Evolutionary conservation across 305 asterid genomes (phyloP).

Genomic region (Plantago lanceolata): DNA sequence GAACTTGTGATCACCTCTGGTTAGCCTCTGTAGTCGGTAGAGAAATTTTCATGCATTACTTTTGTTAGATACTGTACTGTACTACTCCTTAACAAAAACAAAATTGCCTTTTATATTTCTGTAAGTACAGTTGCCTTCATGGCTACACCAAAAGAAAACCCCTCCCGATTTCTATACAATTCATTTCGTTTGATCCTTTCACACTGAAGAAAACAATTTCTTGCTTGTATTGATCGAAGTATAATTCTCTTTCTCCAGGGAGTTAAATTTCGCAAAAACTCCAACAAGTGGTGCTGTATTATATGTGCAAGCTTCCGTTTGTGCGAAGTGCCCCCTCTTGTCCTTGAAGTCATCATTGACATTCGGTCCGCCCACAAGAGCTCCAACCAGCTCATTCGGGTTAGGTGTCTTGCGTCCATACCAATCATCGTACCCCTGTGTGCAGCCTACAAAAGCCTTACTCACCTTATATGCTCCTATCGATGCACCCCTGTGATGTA

Average conservation of each 20-base stretch:
- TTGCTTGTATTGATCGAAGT: background rate
- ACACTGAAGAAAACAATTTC: constrained; percentile 29
- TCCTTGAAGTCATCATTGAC: constrained; percentile 48
- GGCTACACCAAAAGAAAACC: constrained; percentile 19
- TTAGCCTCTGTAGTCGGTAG: background rate
- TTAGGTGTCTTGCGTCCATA: constrained; percentile 49
- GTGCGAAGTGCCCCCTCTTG: constrained; percentile 58
- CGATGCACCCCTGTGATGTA: constrained; percentile 82
- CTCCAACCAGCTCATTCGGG: constrained; percentile 67
- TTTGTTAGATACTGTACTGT: too few relatives aligned
- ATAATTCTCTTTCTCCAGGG: constrained; percentile 18
- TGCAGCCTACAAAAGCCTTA: constrained; percentile 67
- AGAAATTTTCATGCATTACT: too few relatives aligned
- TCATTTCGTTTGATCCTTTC: background rate
- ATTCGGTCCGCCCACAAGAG: constrained; percentile 79
- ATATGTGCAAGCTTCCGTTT: constrained; percentile 90
- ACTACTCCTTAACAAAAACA: too few relatives aligned
- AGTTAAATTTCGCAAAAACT: constrained; percentile 54
- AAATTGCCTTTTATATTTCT: constrained; percentile 2
- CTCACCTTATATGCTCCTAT: constrained; percentile 44
- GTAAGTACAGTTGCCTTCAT: constrained; percentile 14
- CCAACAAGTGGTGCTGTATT: constrained; percentile 82
- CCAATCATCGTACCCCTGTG: constrained; percentile 72
- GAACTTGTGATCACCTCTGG: background rate
- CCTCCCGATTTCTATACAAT: constrained; percentile 22